Evolutionary conservation across 495 filamentous ascomycete genomes (phyloP).

Genomic region (Penicillium longicatenatum): DNA sequence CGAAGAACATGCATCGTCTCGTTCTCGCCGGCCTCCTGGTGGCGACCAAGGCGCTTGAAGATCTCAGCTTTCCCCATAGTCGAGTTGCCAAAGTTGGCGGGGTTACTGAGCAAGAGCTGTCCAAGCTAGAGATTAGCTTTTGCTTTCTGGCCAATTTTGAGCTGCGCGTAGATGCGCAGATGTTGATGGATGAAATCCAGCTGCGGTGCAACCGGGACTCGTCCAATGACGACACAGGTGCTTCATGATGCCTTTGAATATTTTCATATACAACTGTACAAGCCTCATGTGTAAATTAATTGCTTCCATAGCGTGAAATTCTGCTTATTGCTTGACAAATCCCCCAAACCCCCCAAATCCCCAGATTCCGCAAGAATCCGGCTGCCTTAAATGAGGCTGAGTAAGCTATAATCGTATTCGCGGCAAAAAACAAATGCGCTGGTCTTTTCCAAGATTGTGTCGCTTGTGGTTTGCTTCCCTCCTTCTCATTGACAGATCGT

Average conservation of each 20-base stretch:
- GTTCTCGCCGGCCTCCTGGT: slow-evolving; percentile 81
- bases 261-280: not conserved
- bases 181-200: slow-evolving; percentile 49
- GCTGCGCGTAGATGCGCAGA: slow-evolving; percentile 66
- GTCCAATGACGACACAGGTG: not conserved
- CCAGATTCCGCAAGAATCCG: not conserved
- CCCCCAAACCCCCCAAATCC: not conserved
- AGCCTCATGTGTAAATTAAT: not conserved
- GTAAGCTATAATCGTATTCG: slow-evolving; percentile 9
- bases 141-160: slow-evolving; percentile 85
- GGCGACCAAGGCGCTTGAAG: slow-evolving; percentile 91
- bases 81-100: slow-evolving; percentile 89
- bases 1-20: slow-evolving; percentile 83
- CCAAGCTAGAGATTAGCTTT: slow-evolving; percentile 84
- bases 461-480: not conserved
- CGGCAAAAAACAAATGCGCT: not conserved
- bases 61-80: slow-evolving; percentile 79
- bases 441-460: not conserved
- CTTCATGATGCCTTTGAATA: not conserved
- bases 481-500: not conserved
- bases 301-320: not conserved
- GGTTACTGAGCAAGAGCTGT: slow-evolving; percentile 76
- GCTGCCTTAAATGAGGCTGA: slow-evolving; percentile 21
- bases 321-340: not conserved
- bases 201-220: slow-evolving; percentile 3